A percentile compares a stretch with the other conserved stretches of the same genome.
Evolutionary conservation across 768 basidiomycete species (phyloP).

Genomic region (Lactarius akahatsu): DNA sequence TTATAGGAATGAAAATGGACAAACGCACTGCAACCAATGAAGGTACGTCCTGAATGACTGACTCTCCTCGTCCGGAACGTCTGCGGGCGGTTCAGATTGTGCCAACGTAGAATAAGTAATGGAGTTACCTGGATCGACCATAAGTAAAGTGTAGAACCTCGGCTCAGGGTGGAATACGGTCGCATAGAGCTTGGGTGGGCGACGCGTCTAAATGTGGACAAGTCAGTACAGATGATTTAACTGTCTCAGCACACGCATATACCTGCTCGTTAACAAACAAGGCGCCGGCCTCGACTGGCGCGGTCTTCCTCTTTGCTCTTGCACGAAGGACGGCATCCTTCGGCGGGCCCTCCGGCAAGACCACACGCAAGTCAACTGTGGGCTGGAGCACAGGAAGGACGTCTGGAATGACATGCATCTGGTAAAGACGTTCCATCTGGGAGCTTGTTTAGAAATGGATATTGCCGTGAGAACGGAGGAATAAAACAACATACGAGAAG

Average conservation of each 20-base stretch:
- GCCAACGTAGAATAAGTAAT: conserved; percentile 2
- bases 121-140: conserved; percentile 76
- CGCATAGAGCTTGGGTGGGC: conserved; percentile 62
- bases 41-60: conserved; percentile 68
- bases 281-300: conserved; percentile 65
- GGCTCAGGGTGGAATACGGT: conserved; percentile 82
- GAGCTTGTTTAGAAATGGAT: neutral
- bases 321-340: conserved; percentile 32
- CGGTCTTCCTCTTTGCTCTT: conserved; percentile 34
- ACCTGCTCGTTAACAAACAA: conserved; percentile 72
- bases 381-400: conserved; percentile 71
- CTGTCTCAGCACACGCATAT: conserved; percentile 24
- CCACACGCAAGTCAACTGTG: conserved; percentile 69
- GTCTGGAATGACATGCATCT: conserved; percentile 92
- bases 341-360: conserved; percentile 45
- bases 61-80: conserved; percentile 75
- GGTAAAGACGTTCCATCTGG: conserved; percentile 90
- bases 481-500: conserved; percentile 56
- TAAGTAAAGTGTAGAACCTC: conserved; percentile 81
- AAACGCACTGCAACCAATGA: conserved; percentile 77
- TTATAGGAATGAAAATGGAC: conserved; percentile 5
- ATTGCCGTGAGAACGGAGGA: neutral
- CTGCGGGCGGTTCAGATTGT: conserved; percentile 38
- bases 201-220: conserved; percentile 49
- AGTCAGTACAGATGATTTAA: neutral